These are phyloP conservation scores for Penicillium psychrosexuale DNA, from an alignment of 2,329 filamentous ascomycete genomes.

Conservation along the genomic window DNA sequence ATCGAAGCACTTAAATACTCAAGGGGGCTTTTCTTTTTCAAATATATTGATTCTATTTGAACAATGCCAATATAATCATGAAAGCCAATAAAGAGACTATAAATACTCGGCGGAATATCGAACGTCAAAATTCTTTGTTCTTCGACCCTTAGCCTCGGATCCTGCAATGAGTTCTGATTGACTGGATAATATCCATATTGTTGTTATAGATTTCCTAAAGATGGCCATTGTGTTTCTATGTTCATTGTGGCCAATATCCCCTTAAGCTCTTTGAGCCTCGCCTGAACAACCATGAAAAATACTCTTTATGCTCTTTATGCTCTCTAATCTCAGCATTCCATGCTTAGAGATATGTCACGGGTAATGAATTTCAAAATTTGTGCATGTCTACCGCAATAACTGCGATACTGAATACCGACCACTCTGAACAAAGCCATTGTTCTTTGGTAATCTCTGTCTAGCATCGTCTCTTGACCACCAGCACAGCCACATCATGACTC, in stretches of 20 bases:
- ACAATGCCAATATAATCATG: background rate
- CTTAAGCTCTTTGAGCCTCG: background rate
- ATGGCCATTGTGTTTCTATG: background rate
- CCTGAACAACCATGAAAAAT: background rate
- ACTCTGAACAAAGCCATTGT: background rate
- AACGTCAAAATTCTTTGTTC: background rate
- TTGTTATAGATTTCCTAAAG: background rate
- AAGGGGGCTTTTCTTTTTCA: background rate
- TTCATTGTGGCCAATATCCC: background rate
- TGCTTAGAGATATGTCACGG: no score
- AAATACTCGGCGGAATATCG: background rate
- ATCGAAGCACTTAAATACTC: background rate
- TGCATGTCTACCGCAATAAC: background rate
- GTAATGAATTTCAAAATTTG: background rate
- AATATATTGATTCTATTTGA: background rate
- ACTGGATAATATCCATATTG: background rate
- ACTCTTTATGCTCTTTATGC: background rate
- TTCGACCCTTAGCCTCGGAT: background rate
- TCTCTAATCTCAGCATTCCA: background rate
- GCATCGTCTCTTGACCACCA: slow-evolving; percentile 25
- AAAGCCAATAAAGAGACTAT: background rate
- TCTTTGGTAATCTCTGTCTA: background rate
- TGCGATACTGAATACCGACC: background rate
- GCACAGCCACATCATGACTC: slow-evolving; percentile 31
- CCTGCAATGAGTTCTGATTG: no score